Evolutionary conservation across 2,329 filamentous ascomycete species (phyloP).

Genomic region (Botryotinia narcissicola): DNA sequence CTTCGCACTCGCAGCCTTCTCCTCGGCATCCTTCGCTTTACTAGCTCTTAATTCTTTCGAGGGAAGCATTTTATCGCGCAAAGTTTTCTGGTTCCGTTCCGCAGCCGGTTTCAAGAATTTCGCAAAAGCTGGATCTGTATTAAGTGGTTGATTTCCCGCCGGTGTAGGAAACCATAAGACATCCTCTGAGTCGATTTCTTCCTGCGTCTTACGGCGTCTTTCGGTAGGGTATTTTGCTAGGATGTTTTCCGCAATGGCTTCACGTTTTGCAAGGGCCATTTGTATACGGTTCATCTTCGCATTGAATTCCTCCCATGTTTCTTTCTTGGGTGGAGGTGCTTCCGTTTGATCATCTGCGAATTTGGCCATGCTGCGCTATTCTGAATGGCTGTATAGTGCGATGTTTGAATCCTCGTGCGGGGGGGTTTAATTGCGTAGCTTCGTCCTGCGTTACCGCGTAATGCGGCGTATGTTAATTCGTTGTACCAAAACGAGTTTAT

Average conservation of each 20-base stretch:
- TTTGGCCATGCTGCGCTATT: conserved; percentile 12
- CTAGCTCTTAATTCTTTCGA: conserved; percentile 36
- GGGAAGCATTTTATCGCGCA: conserved; percentile 38
- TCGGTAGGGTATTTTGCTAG: conserved; percentile 35
- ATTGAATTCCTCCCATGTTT: conserved; percentile 34
- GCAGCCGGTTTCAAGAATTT: conserved; percentile 35
- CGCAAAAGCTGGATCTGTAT: conserved; percentile 34
- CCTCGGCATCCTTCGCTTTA: conserved; percentile 38
- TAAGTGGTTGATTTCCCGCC: conserved; percentile 37
- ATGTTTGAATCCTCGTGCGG: conserved; percentile 9
- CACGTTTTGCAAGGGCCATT: conserved; percentile 37
- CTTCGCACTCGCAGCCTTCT: conserved; percentile 38
- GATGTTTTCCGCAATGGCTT: conserved; percentile 33
- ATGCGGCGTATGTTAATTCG: conserved; percentile 1
- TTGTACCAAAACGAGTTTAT: neutral
- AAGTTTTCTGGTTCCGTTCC: conserved; percentile 36
- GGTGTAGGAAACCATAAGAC: conserved; percentile 33
- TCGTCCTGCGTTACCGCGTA: neutral
- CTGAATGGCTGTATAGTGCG: neutral
- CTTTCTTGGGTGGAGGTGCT: conserved; percentile 31
- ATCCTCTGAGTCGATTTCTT: conserved; percentile 39
- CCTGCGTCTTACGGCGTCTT: conserved; percentile 34
- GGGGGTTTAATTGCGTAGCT: neutral
- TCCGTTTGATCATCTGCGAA: conserved; percentile 14
- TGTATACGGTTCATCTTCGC: conserved; percentile 38